These are phyloP conservation scores for Jaltomata sinuosa DNA, from an alignment of 257 asterid genomes.

Conservation along the genomic window DNA sequence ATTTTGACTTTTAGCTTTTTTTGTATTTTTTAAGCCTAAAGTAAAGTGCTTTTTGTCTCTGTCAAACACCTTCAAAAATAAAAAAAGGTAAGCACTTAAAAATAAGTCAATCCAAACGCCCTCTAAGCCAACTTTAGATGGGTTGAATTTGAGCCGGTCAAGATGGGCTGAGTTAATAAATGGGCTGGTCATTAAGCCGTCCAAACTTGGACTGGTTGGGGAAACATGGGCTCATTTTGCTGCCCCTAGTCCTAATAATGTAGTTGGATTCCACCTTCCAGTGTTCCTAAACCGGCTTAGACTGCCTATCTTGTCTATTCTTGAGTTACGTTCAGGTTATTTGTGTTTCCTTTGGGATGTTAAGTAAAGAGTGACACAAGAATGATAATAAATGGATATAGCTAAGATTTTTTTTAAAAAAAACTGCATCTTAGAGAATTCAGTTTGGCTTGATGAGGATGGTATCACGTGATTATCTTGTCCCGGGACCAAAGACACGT, in stretches of 20 bases:
- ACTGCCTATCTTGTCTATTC: background rate
- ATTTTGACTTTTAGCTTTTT: too few species aligned
- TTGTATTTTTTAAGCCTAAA: too few species aligned
- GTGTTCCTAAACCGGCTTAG: background rate
- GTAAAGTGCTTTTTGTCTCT: too few species aligned
- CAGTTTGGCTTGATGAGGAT: background rate
- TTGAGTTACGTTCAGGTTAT: background rate
- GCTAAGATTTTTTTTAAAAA: background rate
- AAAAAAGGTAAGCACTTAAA: too few species aligned
- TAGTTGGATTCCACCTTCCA: background rate
- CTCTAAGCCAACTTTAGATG: background rate
- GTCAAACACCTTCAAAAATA: too few species aligned
- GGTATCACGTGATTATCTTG: background rate
- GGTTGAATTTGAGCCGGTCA: background rate
- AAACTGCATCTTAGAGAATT: background rate
- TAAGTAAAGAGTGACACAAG: background rate
- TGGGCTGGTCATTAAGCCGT: background rate
- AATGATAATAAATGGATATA: background rate
- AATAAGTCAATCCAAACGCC: too few species aligned
- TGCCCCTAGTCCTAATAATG: background rate
- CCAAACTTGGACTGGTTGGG: background rate
- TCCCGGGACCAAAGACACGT: background rate
- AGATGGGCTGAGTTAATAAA: background rate
- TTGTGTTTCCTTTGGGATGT: background rate
- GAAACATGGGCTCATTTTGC: background rate